phyloP scores from a whole-genome alignment of 1,139 yeast species.

The Pneumocystis oryctolagi region DNA sequence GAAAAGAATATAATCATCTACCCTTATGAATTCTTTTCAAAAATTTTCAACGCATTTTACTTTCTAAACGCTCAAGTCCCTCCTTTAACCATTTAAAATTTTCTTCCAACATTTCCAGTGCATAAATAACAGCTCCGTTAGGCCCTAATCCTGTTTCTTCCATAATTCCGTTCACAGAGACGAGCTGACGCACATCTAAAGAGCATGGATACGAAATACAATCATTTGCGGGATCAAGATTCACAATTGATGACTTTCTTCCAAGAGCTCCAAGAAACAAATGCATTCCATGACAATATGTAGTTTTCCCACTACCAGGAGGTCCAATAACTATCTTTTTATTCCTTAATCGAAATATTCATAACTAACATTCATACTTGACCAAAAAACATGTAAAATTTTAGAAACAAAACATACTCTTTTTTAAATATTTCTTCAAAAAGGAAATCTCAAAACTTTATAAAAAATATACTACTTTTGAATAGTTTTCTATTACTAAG shows the following conservation, averaged over 20 bases:
- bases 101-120: conserved; percentile 48
- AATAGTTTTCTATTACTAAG: background rate
- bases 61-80: conserved; percentile 52
- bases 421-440: background rate
- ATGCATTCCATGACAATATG: conserved; percentile 79
- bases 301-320: conserved; percentile 94
- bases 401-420: background rate
- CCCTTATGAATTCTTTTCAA: conserved; percentile 26
- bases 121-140: conserved; percentile 83
- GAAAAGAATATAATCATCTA: conserved; percentile 63
- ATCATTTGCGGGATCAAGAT: conserved; percentile 93
- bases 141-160: conserved; percentile 90
- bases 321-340: conserved; percentile 70
- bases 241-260: conserved; percentile 63
- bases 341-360: background rate
- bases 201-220: conserved; percentile 65
- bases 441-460: background rate
- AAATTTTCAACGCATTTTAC: background rate
- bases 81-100: conserved; percentile 54
- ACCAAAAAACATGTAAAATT: conserved; percentile 13
- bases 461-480: background rate
- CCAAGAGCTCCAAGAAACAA: conserved; percentile 92
- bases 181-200: conserved; percentile 76
- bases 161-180: conserved; percentile 91
- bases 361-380: conserved; percentile 9